These are phyloP conservation scores for Toxicodendron radicans DNA, from an alignment of 345 rosid genomes.

Conservation along the genomic window DNA sequence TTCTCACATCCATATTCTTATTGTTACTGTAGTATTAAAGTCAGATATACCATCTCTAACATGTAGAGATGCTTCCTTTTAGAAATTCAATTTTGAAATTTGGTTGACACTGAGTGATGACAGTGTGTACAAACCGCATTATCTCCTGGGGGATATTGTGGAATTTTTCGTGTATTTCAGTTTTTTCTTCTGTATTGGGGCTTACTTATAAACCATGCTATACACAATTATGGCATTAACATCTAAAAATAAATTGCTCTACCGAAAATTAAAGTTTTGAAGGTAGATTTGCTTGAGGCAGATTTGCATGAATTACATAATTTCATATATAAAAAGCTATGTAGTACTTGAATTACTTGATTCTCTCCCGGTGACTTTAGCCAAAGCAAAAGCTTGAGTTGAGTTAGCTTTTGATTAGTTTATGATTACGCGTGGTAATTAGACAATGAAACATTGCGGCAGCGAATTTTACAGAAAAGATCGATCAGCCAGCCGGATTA, in stretches of 20 bases:
- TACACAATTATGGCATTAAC: neutral
- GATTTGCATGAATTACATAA: neutral
- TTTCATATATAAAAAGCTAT: too few relatives aligned
- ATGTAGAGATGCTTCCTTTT: conserved; percentile 22
- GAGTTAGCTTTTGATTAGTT: neutral
- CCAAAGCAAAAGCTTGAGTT: neutral
- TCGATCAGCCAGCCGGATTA: neutral
- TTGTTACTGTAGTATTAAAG: neutral
- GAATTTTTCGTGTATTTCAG: neutral
- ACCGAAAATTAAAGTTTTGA: too few relatives aligned
- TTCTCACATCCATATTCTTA: neutral
- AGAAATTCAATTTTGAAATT: neutral
- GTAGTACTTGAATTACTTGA: neutral
- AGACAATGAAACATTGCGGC: neutral
- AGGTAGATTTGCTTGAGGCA: neutral
- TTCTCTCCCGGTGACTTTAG: neutral
- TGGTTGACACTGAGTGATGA: neutral
- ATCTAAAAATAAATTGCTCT: neutral
- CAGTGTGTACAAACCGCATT: neutral
- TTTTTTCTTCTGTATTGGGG: neutral
- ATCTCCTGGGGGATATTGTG: neutral
- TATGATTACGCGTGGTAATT: too few relatives aligned
- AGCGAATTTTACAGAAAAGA: neutral
- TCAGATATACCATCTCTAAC: conserved; percentile 10
- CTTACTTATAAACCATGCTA: neutral